phyloP scores from a whole-genome alignment of 2,329 filamentous ascomycete species.

The Zymoseptoria brevis region DNA sequence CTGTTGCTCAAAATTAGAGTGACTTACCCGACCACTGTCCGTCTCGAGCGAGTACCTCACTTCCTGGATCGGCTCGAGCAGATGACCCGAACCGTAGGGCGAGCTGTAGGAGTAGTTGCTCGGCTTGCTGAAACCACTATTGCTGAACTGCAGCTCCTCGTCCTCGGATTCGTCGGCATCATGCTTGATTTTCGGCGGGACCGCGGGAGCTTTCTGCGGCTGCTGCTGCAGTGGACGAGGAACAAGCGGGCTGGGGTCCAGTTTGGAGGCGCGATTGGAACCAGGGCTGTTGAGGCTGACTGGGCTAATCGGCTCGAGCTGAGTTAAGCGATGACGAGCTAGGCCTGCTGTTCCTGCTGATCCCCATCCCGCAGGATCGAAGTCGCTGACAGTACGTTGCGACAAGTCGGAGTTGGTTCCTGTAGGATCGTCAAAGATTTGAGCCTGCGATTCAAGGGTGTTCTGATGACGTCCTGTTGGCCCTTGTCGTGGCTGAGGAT shows the following conservation, averaged over 20 bases:
- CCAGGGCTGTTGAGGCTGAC: slow-evolving; percentile 28
- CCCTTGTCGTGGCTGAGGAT: slow-evolving; percentile 68
- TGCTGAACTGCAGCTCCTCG: slow-evolving; percentile 28
- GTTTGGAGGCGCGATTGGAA: slow-evolving; percentile 41
- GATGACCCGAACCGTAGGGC: slow-evolving; percentile 31
- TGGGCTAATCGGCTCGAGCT: slow-evolving; percentile 22
- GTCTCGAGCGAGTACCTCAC: slow-evolving; percentile 44
- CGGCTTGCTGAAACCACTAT: slow-evolving; percentile 28
- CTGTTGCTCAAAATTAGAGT: not conserved
- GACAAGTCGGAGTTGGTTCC: slow-evolving; percentile 29
- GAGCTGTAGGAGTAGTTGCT: slow-evolving; percentile 25
- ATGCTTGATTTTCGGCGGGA: slow-evolving; percentile 17
- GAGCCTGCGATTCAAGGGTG: slow-evolving; percentile 64
- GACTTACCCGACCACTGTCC: slow-evolving; percentile 30
- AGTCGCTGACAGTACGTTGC: slow-evolving; percentile 29
- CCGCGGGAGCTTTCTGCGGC: slow-evolving; percentile 15
- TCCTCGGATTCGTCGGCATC: slow-evolving; percentile 17
- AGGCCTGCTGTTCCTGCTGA: slow-evolving; percentile 30
- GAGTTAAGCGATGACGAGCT: slow-evolving; percentile 24
- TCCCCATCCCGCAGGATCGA: slow-evolving; percentile 43
- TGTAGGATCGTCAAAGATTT: slow-evolving; percentile 44
- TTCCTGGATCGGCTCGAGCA: slow-evolving; percentile 45
- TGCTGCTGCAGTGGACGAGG: slow-evolving; percentile 32
- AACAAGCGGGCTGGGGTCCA: slow-evolving; percentile 52
- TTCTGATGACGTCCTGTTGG: slow-evolving; percentile 67